Conservation (phyloP, 75 land plant genomes). For the Selaginella moellendorffii region DNA sequence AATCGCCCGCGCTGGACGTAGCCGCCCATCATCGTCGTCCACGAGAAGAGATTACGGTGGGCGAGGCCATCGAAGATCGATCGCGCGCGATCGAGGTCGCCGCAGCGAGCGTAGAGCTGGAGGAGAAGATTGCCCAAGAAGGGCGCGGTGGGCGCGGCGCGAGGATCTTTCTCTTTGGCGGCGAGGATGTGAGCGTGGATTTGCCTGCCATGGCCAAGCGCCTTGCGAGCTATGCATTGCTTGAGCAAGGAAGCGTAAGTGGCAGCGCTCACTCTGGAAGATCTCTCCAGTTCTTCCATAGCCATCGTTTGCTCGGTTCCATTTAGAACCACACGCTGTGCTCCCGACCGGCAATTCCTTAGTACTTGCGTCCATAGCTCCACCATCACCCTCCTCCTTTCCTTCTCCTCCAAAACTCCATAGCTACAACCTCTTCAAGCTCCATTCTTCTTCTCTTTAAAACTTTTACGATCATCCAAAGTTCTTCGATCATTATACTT, state of each 20-base stretch:
- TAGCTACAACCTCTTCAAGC: background rate
- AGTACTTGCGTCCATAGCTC: slow-evolving; percentile 1
- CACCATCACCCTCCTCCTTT: background rate
- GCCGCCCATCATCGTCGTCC: slow-evolving; percentile 2
- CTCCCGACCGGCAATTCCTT: background rate
- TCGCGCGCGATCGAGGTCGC: slow-evolving; percentile 1
- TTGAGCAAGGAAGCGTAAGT: background rate
- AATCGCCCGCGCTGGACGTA: slow-evolving; percentile 2
- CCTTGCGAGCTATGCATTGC: background rate
- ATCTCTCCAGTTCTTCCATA: slow-evolving; percentile 1
- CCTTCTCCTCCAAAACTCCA: slow-evolving; percentile 1
- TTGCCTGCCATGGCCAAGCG: slow-evolving; percentile 1
- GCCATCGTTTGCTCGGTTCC: background rate
- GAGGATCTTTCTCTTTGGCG: background rate
- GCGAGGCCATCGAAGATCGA: slow-evolving; percentile 2
- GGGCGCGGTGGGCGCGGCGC: slow-evolving; percentile 1
- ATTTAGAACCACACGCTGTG: background rate
- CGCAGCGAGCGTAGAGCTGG: slow-evolving; percentile 1
- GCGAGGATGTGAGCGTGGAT: slow-evolving; percentile 2
- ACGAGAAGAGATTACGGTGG: background rate
- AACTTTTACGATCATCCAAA: too few species aligned
- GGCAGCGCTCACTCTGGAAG: background rate
- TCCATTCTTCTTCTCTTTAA: background rate
- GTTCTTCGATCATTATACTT: too few species aligned
- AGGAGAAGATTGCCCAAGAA: background rate